Base-by-base conservation (phyloP, 768 basidiomycete genomes). In the Phallus indusiatus region DNA sequence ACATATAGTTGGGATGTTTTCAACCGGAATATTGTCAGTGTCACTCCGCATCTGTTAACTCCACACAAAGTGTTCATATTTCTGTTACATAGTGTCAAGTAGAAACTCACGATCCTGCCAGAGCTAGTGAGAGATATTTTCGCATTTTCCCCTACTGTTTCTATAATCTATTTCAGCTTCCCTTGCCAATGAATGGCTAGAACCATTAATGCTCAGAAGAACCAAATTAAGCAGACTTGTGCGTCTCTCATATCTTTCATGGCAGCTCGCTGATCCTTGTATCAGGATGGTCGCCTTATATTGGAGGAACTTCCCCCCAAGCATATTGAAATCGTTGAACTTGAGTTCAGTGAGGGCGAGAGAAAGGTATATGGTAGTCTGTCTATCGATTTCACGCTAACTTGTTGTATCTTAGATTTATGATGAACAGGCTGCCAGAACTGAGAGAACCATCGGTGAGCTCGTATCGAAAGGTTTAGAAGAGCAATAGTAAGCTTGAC, bases 301-400 rank as follows among this genome's bases (percentile, higher is more conserved):
- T 72, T 92, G 12, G 64, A 59, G 24, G 57, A 83, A 53, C 78
- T 92, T 0, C 84, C 80, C 0, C 70, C 74, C 3, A 85, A 85
- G 66, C 71, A 79, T 9, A 78, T 86, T 35, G 78, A 85, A 18
- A 71, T 88, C 0, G 77, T 81, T 16, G 77, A 72, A 54, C 72
- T 88, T 7, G 71, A 83, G 51, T 90, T 92, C 65, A 79, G 83
- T 0, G 61, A 67, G 0, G 86, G 88, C 18, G 88, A 90, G 67
- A 77, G 82, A 20, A 74, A 83, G 62, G 85, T 84, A 63, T n/a
- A n/a, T n/a, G 63, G 75, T 63, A 34, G 18, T 1, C 11, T 46
- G 22, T 16, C 11, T 18, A 28, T 22, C 22, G 28, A 36, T 42
- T 16, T 58, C n/a, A 5, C 8, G n/a, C 20, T 14, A 14, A 51